Conservation (phyloP, 108 stramenopile genomes). For the Cyclostephanos invisitatus region DNA sequence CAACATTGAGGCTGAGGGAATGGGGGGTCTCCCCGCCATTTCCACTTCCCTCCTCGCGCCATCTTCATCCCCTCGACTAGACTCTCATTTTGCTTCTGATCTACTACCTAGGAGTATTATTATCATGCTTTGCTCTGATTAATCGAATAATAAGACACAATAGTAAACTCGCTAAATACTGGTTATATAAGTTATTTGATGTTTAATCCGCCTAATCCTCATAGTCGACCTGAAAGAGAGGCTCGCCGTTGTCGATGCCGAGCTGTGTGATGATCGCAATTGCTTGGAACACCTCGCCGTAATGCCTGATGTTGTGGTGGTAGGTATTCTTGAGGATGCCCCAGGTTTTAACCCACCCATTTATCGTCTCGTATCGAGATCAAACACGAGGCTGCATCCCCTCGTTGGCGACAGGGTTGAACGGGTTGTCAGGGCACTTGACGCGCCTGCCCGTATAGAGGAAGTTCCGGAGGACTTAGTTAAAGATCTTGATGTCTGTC, state of each 20-base stretch:
- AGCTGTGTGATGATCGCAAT: not conserved
- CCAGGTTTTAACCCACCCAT: slow-evolving; percentile 33
- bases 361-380: slow-evolving; percentile 38
- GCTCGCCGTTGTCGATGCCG: no score
- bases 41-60: no score
- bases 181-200: no score
- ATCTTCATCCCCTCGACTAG: no score
- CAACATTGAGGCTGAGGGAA: no score
- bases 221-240: not conserved
- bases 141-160: no score
- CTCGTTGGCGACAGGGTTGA: not conserved
- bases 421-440: slow-evolving; percentile 7
- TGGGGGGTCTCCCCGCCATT: no score
- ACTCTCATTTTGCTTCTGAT: no score
- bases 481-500: slow-evolving; percentile 34
- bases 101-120: no score
- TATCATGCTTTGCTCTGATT: no score
- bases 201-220: no score
- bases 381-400: slow-evolving; percentile 4
- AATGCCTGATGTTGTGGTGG: slow-evolving; percentile 9
- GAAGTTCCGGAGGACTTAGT: not conserved
- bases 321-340: slow-evolving; percentile 11
- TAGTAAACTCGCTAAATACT: no score
- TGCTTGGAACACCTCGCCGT: not conserved
- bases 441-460: slow-evolving; percentile 17